Evolutionary conservation across 2,329 filamentous ascomycete species (phyloP), one percentile per base, ranked within the genome.

Genomic region (Erysiphe pulchra): DNA sequence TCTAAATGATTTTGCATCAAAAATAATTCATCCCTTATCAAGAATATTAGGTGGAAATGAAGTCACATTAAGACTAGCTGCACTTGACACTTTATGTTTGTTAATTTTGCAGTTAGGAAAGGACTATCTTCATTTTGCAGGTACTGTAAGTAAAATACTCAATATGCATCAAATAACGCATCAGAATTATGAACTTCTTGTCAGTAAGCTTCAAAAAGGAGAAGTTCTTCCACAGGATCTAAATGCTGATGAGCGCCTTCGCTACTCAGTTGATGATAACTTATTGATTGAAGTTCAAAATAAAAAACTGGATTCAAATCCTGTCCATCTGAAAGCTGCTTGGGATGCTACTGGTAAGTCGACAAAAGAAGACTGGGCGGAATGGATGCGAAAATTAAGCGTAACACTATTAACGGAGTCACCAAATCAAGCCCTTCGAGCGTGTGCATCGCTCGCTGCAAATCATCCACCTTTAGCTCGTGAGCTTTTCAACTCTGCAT

Each of bases 321-420:
- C 93, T 44, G 86, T 95, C 51, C 92, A 98, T 65, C 67, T 99
- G 18, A 94, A 95, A 62, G 80, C 80, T 51, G 90, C 92, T 0
- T 99, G 90, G 90, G 90, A 95, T 54, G 90, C 92, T 0, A 85
- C 80, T 48, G 85, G 92, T 49, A 94, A 94, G 58, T 94, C 87
- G 0, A 99, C 90, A 10, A 85, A 86, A 55, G 90, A 99, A 58
- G 90, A 99, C 62, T 99, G 90, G 90, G 83, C 93, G 55, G 90
- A 99, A 60, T 99, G 90, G 90, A 84, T 98, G 62, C 76, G 92
- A 49, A 74, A 87, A 28, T 93, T 98, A 63, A 95, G 87, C 57
- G 87, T 93, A 32, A 92, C 93, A 47, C 68, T 98, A 8, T 69
- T 99, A 40, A 83, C 86, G 50, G 92, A 98, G 59, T 95, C 86